Evolutionary conservation across 148 eudicot species (phyloP).

Genomic region (Rhododendron ovatum): DNA sequence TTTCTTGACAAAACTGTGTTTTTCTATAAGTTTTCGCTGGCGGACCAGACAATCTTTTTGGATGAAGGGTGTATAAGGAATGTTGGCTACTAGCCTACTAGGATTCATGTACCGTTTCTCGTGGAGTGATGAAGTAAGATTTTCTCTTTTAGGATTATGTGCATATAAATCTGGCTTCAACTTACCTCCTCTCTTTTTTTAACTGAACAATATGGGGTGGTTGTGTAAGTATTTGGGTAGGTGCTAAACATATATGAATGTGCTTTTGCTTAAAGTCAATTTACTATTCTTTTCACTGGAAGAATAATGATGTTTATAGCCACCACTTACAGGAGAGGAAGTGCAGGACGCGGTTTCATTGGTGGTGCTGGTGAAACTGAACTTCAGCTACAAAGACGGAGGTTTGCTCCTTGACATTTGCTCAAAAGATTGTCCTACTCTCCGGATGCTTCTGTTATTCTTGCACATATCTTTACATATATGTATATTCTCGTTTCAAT

Average conservation of each 20-base stretch:
- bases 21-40: too few relatives aligned
- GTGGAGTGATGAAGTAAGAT: not conserved
- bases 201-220: not conserved
- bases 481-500: not conserved
- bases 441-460: not conserved
- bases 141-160: not conserved
- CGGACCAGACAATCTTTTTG: not conserved
- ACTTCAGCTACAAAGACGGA: slow-evolving; percentile 94
- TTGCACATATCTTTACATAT: not conserved
- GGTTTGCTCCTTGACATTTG: slow-evolving; percentile 39
- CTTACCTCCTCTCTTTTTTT: not conserved
- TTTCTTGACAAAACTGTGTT: not conserved
- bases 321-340: slow-evolving; percentile 77
- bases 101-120: not conserved
- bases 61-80: not conserved
- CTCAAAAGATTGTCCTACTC: not conserved
- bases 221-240: not conserved
- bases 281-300: not conserved
- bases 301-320: slow-evolving; percentile 11
- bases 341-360: slow-evolving; percentile 89
- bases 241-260: not conserved
- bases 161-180: not conserved
- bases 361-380: slow-evolving; percentile 99
- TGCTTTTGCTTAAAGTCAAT: slow-evolving; percentile 4
- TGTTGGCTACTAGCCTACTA: not conserved